phyloP scores from a whole-genome alignment of 768 basidiomycete genomes.

The Austroboletus eburneus region DNA sequence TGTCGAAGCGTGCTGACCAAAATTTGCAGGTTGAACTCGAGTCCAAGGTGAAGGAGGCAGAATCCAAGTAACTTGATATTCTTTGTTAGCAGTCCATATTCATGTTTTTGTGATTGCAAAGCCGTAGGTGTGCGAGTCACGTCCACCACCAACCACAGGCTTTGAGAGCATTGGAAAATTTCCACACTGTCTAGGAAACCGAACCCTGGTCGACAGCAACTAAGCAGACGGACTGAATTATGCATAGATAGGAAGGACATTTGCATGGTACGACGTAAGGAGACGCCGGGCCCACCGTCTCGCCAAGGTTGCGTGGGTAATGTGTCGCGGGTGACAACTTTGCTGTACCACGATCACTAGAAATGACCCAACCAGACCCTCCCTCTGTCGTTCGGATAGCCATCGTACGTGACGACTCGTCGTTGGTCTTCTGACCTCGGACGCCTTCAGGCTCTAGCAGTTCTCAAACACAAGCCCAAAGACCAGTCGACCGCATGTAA shows the following conservation, averaged over 20 bases:
- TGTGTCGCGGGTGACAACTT: too few relatives aligned
- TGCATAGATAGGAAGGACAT: too few relatives aligned
- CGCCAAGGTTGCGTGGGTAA: too few relatives aligned
- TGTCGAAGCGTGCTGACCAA: slow-evolving; percentile 9
- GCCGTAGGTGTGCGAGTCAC: too few relatives aligned
- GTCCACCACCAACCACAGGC: too few relatives aligned
- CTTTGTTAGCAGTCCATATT: neutral
- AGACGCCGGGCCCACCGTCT: too few relatives aligned
- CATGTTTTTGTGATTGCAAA: neutral
- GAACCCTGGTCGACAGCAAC: neutral
- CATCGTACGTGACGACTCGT: slow-evolving; percentile 18
- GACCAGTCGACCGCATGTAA: slow-evolving; percentile 23
- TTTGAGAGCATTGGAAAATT: too few relatives aligned
- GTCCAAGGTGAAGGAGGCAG: slow-evolving; percentile 22
- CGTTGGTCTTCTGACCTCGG: neutral
- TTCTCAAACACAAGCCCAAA: slow-evolving; percentile 24
- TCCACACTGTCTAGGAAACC: too few relatives aligned
- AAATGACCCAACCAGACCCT: slow-evolving; percentile 12
- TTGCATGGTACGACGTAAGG: too few relatives aligned
- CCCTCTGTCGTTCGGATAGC: slow-evolving; percentile 18
- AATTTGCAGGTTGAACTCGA: slow-evolving; percentile 27
- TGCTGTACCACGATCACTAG: too few relatives aligned
- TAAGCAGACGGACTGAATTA: too few relatives aligned
- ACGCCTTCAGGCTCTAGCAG: slow-evolving; percentile 15
- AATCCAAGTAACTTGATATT: slow-evolving; percentile 17